A percentile compares a stretch with the other conserved stretches of the same genome.
Conservation (phyloP, 108 stramenopile species). For the Skeletonema grethae region DNA sequence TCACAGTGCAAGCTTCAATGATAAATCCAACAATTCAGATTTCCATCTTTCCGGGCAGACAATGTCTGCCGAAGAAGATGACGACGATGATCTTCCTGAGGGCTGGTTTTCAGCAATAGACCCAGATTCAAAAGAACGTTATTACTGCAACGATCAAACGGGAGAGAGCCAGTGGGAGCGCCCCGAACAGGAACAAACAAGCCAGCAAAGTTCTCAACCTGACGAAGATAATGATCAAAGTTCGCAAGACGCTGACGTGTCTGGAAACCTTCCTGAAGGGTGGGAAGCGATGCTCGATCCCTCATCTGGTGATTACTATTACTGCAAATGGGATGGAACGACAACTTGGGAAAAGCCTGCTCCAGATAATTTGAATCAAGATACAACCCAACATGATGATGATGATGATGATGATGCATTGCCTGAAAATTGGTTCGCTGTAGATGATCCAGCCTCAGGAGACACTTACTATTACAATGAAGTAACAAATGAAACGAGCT, state of each 20-base stretch:
- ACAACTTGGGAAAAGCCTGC: constrained; percentile 78
- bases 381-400: background rate
- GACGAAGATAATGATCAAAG: background rate
- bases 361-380: constrained; percentile 2
- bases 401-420: constrained; percentile 1
- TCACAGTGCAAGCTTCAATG: background rate
- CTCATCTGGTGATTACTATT: constrained; percentile 66
- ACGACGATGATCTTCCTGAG: constrained; percentile 23
- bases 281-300: constrained; percentile 84
- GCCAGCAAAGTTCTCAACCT: constrained; percentile 8
- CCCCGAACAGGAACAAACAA: background rate
- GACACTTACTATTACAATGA: constrained; percentile 75
- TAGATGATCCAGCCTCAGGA: constrained; percentile 52
- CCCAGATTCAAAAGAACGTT: constrained; percentile 23
- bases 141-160: constrained; percentile 44
- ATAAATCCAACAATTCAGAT: background rate
- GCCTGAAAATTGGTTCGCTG: constrained; percentile 57
- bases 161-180: constrained; percentile 46
- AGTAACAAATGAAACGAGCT: constrained; percentile 69
- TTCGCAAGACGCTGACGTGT: background rate
- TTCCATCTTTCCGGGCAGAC: background rate
- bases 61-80: constrained; percentile 16
- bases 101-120: constrained; percentile 70
- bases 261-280: constrained; percentile 52
- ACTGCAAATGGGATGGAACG: constrained; percentile 83